phyloP scores from a whole-genome alignment of 2,329 filamentous ascomycete species.

The Fusarium hainanense region DNA sequence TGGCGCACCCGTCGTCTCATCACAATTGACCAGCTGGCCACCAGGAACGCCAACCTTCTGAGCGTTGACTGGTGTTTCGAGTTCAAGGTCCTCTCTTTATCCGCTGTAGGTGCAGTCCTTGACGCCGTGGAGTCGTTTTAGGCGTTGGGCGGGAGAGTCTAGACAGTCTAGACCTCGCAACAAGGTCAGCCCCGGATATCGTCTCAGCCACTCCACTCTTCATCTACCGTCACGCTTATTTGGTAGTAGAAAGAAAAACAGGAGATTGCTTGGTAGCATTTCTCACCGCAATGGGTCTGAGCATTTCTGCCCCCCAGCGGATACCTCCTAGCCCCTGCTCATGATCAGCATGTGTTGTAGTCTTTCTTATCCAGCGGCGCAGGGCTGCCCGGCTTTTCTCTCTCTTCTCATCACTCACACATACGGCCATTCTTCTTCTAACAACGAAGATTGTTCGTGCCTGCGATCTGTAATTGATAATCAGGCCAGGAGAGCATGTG shows the following conservation, averaged over 20 bases:
- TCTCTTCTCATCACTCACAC: slow-evolving; percentile 10
- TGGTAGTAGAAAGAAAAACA: slow-evolving; percentile 23
- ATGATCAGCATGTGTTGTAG: slow-evolving; percentile 20
- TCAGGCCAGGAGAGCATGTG: slow-evolving; percentile 40
- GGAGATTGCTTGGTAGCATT: slow-evolving; percentile 8
- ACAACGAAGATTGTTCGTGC: neutral
- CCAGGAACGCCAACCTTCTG: slow-evolving; percentile 29
- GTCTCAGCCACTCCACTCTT: slow-evolving; percentile 39
- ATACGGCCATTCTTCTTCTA: slow-evolving; percentile 5
- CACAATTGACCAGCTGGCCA: slow-evolving; percentile 31
- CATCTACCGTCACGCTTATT: slow-evolving; percentile 41
- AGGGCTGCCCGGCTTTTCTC: slow-evolving; percentile 12
- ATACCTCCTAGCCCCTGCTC: slow-evolving; percentile 29
- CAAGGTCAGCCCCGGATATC: slow-evolving; percentile 44
- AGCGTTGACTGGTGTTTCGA: slow-evolving; percentile 11
- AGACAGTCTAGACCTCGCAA: slow-evolving; percentile 41
- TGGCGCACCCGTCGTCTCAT: slow-evolving; percentile 39
- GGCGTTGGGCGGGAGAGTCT: slow-evolving; percentile 35
- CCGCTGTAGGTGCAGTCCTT: slow-evolving; percentile 10
- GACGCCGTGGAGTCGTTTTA: slow-evolving; percentile 31
- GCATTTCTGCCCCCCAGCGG: slow-evolving; percentile 13
- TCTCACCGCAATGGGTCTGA: slow-evolving; percentile 4
- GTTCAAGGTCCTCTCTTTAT: slow-evolving; percentile 1
- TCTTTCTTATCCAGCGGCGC: slow-evolving; percentile 10
- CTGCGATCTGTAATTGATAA: slow-evolving; percentile 16